These are phyloP conservation scores for Larix sibirica DNA, from an alignment of 83 land plant genomes.

Conservation along the genomic window DNA sequence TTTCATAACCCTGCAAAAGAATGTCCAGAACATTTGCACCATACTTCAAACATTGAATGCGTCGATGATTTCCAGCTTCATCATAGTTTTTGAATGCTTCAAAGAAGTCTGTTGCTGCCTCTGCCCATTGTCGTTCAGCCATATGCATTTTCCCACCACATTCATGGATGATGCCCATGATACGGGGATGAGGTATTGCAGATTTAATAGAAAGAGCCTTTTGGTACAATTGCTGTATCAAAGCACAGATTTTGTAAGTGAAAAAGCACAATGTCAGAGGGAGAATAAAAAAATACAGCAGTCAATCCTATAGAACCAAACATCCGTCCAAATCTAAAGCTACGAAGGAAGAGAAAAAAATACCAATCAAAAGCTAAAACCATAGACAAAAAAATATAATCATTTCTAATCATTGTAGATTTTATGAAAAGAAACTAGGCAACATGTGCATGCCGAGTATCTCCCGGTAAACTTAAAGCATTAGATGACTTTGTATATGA, in stretches of 20 bases:
- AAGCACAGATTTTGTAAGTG: neutral
- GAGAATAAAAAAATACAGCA: neutral
- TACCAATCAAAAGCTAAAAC: too few species aligned
- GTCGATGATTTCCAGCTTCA: constrained; percentile 95
- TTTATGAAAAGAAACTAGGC: too few species aligned
- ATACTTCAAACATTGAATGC: constrained; percentile 97
- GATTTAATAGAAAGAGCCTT: constrained; percentile 93
- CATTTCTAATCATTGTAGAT: too few species aligned
- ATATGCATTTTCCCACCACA: constrained; percentile 99
- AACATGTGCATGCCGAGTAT: too few species aligned
- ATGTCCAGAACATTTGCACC: neutral
- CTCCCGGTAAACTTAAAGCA: too few species aligned
- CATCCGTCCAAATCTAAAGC: neutral
- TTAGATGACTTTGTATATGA: too few species aligned
- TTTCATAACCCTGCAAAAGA: too few species aligned
- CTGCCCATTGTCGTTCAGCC: constrained; percentile 98
- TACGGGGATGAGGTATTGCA: constrained; percentile 98
- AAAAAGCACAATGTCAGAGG: neutral
- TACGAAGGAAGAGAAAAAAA: neutral
- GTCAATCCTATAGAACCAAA: neutral
- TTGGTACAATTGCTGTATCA: constrained; percentile 87
- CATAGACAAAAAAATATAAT: too few species aligned
- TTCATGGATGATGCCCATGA: constrained; percentile 98
- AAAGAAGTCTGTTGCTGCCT: constrained; percentile 96
- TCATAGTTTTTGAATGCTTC: constrained; percentile 99